Percentiles rank a stretch among this genome's conserved stretches.
Conservation (phyloP, 2,329 filamentous ascomycete genomes). For the Fusarium sp. region DNA sequence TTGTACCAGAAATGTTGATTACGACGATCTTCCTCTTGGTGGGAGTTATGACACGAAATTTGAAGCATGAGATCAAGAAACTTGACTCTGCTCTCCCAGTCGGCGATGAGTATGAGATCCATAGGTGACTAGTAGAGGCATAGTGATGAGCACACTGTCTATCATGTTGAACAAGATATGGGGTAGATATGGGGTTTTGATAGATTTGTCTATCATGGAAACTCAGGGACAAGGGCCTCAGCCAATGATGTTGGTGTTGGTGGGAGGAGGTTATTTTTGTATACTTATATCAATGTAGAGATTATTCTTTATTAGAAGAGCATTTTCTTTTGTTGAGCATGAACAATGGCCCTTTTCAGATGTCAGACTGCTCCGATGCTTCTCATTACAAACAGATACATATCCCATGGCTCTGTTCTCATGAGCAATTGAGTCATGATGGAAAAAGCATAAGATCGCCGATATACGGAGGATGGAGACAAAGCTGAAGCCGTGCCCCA, state of each 20-base stretch:
- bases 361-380: neutral
- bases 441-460: neutral
- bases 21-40: neutral
- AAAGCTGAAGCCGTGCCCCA: neutral
- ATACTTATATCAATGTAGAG: neutral
- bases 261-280: neutral
- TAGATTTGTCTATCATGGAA: neutral
- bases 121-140: neutral
- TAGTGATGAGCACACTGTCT: neutral
- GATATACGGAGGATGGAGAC: neutral
- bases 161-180: neutral
- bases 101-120: neutral
- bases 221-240: neutral
- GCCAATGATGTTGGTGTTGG: no score
- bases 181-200: no score
- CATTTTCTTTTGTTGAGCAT: neutral
- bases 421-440: slow-evolving; percentile 16
- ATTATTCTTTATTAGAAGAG: neutral
- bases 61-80: slow-evolving; percentile 10
- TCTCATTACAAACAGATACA: neutral
- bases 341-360: no score
- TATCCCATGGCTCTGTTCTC: neutral
- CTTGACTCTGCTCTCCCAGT: neutral
- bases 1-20: slow-evolving; percentile 3
- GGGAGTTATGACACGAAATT: neutral